These are phyloP conservation scores for Dendrobium chrysotoxum DNA, from an alignment of 106 monocot genomes.

Conservation along the genomic window DNA sequence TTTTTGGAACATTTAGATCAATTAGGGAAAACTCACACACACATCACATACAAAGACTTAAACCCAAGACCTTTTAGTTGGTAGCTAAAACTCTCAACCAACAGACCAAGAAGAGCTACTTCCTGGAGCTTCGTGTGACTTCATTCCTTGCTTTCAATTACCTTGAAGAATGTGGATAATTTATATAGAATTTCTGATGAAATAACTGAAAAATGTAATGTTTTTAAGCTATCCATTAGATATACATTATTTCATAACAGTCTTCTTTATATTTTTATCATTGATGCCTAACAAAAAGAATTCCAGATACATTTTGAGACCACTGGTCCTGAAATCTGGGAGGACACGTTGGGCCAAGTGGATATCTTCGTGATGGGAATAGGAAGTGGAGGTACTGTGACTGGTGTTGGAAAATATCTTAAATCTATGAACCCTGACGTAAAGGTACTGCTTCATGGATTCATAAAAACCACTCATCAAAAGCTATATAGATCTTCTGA, in stretches of 20 bases:
- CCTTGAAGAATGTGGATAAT: too few species aligned
- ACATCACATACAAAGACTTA: too few species aligned
- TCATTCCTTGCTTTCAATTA: too few species aligned
- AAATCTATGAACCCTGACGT: constrained; percentile 84
- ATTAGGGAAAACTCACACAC: too few species aligned
- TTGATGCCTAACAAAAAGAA: not conserved
- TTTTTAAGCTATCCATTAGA: not conserved
- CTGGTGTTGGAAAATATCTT: constrained; percentile 86
- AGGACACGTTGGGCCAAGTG: constrained; percentile 70
- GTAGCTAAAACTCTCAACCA: too few species aligned
- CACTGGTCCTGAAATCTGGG: constrained; percentile 94
- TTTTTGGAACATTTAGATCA: too few species aligned
- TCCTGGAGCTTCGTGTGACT: too few species aligned
- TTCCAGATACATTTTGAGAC: constrained; percentile 77
- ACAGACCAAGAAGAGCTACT: too few species aligned
- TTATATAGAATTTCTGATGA: too few species aligned
- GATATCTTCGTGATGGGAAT: constrained; percentile 93
- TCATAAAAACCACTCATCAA: not conserved
- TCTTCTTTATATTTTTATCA: not conserved
- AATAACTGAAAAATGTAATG: too few species aligned
- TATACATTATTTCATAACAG: not conserved
- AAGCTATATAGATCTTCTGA: not conserved
- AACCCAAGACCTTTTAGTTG: too few species aligned
- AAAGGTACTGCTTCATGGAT: constrained; percentile 37
- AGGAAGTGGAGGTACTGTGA: constrained; percentile 88